Conservation (phyloP, 129 eudicot genomes). For the carrot (Daucus carota) region DNA sequence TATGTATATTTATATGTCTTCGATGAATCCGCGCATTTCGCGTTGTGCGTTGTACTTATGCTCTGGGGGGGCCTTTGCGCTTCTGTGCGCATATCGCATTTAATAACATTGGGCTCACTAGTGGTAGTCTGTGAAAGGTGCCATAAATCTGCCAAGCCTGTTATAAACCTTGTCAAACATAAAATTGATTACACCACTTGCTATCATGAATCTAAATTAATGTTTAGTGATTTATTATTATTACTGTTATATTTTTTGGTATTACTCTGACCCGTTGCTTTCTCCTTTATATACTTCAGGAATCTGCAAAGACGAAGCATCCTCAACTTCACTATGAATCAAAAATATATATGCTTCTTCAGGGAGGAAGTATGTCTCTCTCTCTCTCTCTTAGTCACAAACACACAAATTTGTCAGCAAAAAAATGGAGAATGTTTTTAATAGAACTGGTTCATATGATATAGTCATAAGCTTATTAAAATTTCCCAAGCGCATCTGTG, state of each 20-base stretch:
- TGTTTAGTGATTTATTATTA: not conserved
- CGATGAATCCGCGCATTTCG: too few species aligned
- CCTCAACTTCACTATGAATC: conserved; percentile 91
- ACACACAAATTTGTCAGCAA: not conserved
- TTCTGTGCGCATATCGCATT: too few species aligned
- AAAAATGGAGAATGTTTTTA: too few species aligned
- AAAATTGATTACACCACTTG: not conserved
- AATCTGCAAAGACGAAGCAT: conserved; percentile 74
- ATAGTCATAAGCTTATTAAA: too few species aligned
- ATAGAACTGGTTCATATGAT: too few species aligned
- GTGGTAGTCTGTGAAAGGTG: not conserved
- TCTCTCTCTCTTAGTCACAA: not conserved
- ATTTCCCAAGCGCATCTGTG: not conserved
- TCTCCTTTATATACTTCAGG: conserved; percentile 31
- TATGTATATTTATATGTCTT: too few species aligned
- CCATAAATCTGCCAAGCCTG: not conserved
- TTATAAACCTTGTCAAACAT: not conserved
- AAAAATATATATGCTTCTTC: conserved; percentile 66
- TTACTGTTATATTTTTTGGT: not conserved
- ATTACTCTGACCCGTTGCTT: not conserved
- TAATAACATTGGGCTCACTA: not conserved
- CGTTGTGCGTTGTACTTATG: too few species aligned
- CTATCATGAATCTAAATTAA: not conserved
- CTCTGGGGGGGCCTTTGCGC: too few species aligned
- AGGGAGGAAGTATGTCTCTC: conserved; percentile 77